Evolutionary conservation across 2,329 filamentous ascomycete genomes (phyloP).

Genomic region (Parastagonospora nodorum): DNA sequence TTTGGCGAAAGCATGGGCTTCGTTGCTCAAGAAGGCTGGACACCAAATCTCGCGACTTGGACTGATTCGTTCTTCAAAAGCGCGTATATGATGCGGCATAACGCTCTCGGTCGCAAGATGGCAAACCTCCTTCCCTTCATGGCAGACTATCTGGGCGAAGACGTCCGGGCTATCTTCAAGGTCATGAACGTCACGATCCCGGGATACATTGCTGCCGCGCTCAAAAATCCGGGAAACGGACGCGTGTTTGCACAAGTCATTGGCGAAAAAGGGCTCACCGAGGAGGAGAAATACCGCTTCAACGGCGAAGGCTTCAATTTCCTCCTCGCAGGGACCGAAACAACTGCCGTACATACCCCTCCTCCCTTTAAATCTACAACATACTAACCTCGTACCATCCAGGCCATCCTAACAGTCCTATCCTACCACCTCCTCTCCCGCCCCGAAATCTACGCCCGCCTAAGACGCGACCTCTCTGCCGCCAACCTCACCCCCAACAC

Average conservation of each 20-base stretch:
- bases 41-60: slow-evolving; percentile 34
- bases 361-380: background rate
- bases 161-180: slow-evolving; percentile 30
- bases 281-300: slow-evolving; percentile 30
- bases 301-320: slow-evolving; percentile 34
- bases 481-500: slow-evolving; percentile 14
- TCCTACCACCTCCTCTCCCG: slow-evolving; percentile 43
- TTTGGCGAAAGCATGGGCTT: slow-evolving; percentile 36
- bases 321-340: slow-evolving; percentile 30
- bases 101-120: slow-evolving; percentile 25
- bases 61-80: slow-evolving; percentile 32
- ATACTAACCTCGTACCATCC: background rate
- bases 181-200: slow-evolving; percentile 34
- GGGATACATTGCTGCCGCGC: slow-evolving; percentile 26
- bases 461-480: slow-evolving; percentile 27
- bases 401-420: slow-evolving; percentile 38
- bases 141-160: slow-evolving; percentile 32
- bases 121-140: slow-evolving; percentile 31
- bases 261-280: slow-evolving; percentile 22
- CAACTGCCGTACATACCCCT: slow-evolving; percentile 26
- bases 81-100: slow-evolving; percentile 36
- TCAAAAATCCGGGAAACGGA: slow-evolving; percentile 30
- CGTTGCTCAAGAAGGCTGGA: slow-evolving; percentile 33
- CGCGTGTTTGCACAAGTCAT: slow-evolving; percentile 30
- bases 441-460: slow-evolving; percentile 22